A percentile compares a stretch with the other conserved stretches of the same genome.
These are phyloP conservation scores for Coemansia sp. DNA, from an alignment of 192 early-diverging fungal genomes.

Conservation along the genomic window DNA sequence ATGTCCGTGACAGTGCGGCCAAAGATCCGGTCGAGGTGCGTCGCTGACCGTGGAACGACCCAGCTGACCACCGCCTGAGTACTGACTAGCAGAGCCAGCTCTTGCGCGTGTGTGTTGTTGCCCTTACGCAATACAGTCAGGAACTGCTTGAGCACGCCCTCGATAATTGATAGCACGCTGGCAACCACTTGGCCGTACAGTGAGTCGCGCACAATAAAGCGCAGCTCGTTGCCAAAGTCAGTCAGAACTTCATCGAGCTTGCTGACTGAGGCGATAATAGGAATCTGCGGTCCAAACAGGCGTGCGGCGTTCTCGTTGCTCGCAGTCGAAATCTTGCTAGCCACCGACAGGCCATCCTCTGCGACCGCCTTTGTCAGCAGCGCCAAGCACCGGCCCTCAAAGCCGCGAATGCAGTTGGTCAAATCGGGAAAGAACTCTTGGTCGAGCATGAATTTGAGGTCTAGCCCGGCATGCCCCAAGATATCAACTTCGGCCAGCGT, in stretches of 20 bases:
- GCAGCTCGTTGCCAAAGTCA: constrained; percentile 56
- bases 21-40: constrained; percentile 52
- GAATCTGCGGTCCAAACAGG: constrained; percentile 47
- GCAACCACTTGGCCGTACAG: constrained; percentile 58
- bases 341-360: constrained; percentile 69
- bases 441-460: constrained; percentile 83
- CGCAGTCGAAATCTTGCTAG: constrained; percentile 52
- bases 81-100: constrained; percentile 53
- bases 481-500: constrained; percentile 78
- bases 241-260: constrained; percentile 52
- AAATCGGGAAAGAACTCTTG: constrained; percentile 79
- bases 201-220: constrained; percentile 57
- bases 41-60: constrained; percentile 51
- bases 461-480: constrained; percentile 82
- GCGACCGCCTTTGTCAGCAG: constrained; percentile 67
- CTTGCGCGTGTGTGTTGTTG: constrained; percentile 26
- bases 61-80: constrained; percentile 53
- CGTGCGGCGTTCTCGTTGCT: constrained; percentile 21
- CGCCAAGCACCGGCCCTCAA: constrained; percentile 66
- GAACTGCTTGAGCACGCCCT: constrained; percentile 56
- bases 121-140: constrained; percentile 39
- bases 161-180: constrained; percentile 52
- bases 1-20: constrained; percentile 56
- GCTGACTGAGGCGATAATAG: constrained; percentile 43
- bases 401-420: constrained; percentile 67